Percentiles rank a stretch among this genome's conserved stretches.
Evolutionary conservation across 108 stramenopile species (phyloP).

Genomic region (Pseudonitzschia pungens): DNA sequence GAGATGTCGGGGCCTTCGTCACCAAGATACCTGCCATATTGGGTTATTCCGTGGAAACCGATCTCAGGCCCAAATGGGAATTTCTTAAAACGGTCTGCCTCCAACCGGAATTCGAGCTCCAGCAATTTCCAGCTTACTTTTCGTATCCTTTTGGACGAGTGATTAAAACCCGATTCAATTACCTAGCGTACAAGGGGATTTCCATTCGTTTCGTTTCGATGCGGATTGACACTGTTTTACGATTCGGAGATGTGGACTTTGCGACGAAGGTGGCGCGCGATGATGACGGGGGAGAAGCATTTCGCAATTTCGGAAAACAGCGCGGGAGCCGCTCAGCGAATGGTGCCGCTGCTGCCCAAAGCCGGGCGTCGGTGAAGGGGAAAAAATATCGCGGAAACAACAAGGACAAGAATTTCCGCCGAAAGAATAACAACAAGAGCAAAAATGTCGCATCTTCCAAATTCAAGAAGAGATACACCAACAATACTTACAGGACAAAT

Average conservation of each 20-base stretch:
- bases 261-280: conserved; percentile 63
- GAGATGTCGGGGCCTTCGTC: conserved; percentile 68
- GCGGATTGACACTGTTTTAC: conserved; percentile 52
- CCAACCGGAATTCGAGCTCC: conserved; percentile 64
- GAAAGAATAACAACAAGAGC: neutral
- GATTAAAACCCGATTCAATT: conserved; percentile 68
- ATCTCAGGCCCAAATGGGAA: conserved; percentile 80
- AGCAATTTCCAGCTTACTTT: conserved; percentile 76
- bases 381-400: neutral
- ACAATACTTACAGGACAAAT: neutral
- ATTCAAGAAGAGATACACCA: neutral
- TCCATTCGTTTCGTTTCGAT: conserved; percentile 52
- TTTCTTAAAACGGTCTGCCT: conserved; percentile 52
- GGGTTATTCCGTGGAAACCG: conserved; percentile 73
- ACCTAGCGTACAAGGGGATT: conserved; percentile 57
- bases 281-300: conserved; percentile 54
- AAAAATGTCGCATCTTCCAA: neutral
- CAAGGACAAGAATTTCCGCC: neutral
- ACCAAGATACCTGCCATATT: conserved; percentile 72
- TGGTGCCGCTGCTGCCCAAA: neutral
- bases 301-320: conserved; percentile 38
- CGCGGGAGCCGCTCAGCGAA: neutral
- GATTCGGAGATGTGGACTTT: conserved; percentile 77
- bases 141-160: conserved; percentile 79
- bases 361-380: neutral